These are phyloP conservation scores for Coriolopsis trogii DNA, from an alignment of 1,284 basidiomycete species.

Conservation along the genomic window DNA sequence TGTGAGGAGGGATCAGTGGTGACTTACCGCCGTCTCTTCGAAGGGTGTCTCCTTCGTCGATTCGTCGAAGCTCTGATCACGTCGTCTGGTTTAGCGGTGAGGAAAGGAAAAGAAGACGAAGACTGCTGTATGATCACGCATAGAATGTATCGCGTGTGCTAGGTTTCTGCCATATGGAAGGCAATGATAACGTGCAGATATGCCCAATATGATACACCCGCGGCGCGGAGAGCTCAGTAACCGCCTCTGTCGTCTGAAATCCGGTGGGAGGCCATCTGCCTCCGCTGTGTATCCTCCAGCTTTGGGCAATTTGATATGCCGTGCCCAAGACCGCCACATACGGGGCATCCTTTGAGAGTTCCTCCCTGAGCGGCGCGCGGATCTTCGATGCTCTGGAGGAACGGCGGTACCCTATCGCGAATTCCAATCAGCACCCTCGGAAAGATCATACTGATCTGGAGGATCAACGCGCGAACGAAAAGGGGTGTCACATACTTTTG, in stretches of 20 bases:
- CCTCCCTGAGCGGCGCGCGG: conserved; percentile 82
- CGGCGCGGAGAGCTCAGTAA: conserved; percentile 39
- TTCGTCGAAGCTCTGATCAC: conserved; percentile 28
- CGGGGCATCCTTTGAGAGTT: conserved; percentile 85
- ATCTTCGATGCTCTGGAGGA: conserved; percentile 90
- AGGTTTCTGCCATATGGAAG: neutral
- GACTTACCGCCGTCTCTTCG: conserved; percentile 5
- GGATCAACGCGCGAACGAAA: neutral
- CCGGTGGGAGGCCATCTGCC: conserved; percentile 86
- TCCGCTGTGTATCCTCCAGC: conserved; percentile 88
- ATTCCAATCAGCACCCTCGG: conserved; percentile 6
- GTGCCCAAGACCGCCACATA: conserved; percentile 97
- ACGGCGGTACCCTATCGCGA: conserved; percentile 85
- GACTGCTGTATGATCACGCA: conserved; percentile 14
- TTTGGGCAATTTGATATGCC: conserved; percentile 95
- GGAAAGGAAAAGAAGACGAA: conserved; percentile 9
- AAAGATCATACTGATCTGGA: conserved; percentile 3
- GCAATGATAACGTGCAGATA: neutral
- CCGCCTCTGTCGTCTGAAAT: conserved; percentile 66
- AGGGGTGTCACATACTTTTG: conserved; percentile 73
- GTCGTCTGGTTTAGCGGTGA: neutral
- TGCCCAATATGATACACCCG: neutral
- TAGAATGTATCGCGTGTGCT: conserved; percentile 6
- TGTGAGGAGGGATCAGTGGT: neutral
- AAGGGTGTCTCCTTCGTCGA: conserved; percentile 43